A percentile compares a stretch with the other conserved stretches of the same genome.
Conservation (phyloP, 768 basidiomycete species). For the Gymnopilus dilepis region DNA sequence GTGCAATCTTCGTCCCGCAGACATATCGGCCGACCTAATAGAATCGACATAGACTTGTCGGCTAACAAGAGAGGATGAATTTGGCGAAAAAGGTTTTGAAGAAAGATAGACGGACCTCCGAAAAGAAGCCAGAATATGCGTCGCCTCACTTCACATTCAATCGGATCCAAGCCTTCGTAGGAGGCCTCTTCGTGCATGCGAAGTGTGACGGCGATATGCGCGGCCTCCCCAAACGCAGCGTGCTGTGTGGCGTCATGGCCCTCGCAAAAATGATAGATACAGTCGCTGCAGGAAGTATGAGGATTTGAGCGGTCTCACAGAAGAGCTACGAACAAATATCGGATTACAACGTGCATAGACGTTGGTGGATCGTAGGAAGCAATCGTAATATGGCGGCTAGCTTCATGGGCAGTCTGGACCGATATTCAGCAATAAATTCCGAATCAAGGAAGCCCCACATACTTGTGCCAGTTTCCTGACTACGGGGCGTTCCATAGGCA, state of each 20-base stretch:
- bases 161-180: conserved; percentile 82
- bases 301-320: conserved; percentile 14
- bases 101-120: conserved; percentile 60
- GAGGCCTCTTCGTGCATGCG: conserved; percentile 88
- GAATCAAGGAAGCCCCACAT: conserved; percentile 29
- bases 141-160: conserved; percentile 87
- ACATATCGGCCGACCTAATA: conserved; percentile 84
- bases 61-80: conserved; percentile 46
- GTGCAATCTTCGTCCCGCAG: conserved; percentile 92
- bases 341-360: conserved; percentile 84
- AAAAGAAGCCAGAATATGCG: conserved; percentile 90
- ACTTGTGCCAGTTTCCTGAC: conserved; percentile 81
- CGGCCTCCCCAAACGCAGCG: conserved; percentile 87
- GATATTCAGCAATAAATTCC: background rate
- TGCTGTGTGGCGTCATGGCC: conserved; percentile 88
- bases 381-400: conserved; percentile 80
- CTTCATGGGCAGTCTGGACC: conserved; percentile 73
- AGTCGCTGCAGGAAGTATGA: conserved; percentile 57
- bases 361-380: conserved; percentile 85
- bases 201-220: conserved; percentile 80
- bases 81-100: background rate
- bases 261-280: conserved; percentile 87
- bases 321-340: conserved; percentile 72
- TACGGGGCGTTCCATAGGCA: conserved; percentile 84
- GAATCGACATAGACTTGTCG: conserved; percentile 89